Base-by-base conservation (phyloP, 495 filamentous ascomycete species). In the Talaromyces adpressus region DNA sequence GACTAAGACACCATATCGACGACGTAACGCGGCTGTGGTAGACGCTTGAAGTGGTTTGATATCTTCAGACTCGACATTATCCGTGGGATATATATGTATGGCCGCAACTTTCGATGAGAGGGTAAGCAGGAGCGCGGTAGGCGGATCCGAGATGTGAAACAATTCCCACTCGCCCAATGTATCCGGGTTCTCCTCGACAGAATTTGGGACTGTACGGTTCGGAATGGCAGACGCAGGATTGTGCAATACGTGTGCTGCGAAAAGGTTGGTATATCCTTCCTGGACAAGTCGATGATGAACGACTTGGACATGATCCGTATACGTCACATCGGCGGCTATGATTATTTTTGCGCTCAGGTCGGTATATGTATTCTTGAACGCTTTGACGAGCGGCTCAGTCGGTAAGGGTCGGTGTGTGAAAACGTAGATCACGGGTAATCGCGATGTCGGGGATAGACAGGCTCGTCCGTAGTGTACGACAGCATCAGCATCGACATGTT, bases 381-480 rank as follows among this genome's bases (percentile, higher is more conserved):
- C 81, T 39, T 76, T 68, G 2, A 88, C 68, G 0, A 89, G 78
- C 1, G 75, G 68, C 9, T 85, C 78, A 16, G 86, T 73, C 32
- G 85, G 75, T 29, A 98, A 80, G 0, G 79, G 69, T 56, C 87
- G 87, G 25, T 76, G 78, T 0, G 94, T 98, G 71, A 96, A 99
- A 61, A 97, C 85, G 70, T 98, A 91, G 62, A 97, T 88, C 25
- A 98, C 91, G 0, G 95, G 91, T 16, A 99, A 76, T 59, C 93
- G 80, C 4, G 91, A 89, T 0, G 93, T 96, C 12, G 94, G 95
- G 2, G 91, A 96, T 25, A 99, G 79, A 72, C 94, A 99, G 0
- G 92, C 87, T 49, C 93, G 83, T 23, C 94, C 94, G 69, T 98
- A 99, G 72, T 99, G 94, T 18, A 99, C 90, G 4, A 98, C 89